These are phyloP conservation scores for Penicillium nucicola DNA, from an alignment of 495 filamentous ascomycete species.

Conservation along the genomic window DNA sequence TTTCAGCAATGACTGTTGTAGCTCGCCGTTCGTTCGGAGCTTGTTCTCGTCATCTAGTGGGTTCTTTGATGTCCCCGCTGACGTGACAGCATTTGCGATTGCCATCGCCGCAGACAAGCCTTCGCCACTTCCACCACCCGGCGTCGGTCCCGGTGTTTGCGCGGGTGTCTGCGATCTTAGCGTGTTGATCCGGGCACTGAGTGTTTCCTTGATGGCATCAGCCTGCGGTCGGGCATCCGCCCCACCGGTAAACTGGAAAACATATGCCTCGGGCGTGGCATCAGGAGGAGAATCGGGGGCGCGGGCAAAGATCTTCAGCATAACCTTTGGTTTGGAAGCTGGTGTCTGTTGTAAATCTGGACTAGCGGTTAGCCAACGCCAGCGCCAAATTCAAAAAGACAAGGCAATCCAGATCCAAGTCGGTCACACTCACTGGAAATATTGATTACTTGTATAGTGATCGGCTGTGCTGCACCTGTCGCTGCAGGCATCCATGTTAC, in stretches of 20 bases:
- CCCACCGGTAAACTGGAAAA: slow-evolving; percentile 82
- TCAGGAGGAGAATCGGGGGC: slow-evolving; percentile 46
- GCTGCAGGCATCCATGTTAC: slow-evolving; percentile 74
- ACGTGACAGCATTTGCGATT: slow-evolving; percentile 54
- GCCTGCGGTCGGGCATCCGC: slow-evolving; percentile 76
- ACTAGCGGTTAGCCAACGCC: slow-evolving; percentile 7
- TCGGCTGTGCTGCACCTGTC: slow-evolving; percentile 48
- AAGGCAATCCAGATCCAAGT: background rate
- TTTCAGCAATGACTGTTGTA: slow-evolving; percentile 84
- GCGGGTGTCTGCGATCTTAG: slow-evolving; percentile 54
- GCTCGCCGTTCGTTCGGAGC: slow-evolving; percentile 67
- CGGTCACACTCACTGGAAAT: slow-evolving; percentile 66
- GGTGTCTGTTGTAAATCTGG: slow-evolving; percentile 87
- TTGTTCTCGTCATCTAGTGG: slow-evolving; percentile 73
- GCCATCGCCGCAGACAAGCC: slow-evolving; percentile 56
- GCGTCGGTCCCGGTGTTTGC: slow-evolving; percentile 19
- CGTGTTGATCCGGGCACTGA: slow-evolving; percentile 72
- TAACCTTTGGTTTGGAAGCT: slow-evolving; percentile 75
- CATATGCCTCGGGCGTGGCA: slow-evolving; percentile 61
- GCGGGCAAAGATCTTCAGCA: slow-evolving; percentile 81
- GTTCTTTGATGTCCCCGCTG: slow-evolving; percentile 40
- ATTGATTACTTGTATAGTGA: slow-evolving; percentile 67
- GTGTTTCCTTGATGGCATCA: slow-evolving; percentile 73
- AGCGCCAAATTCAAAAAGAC: background rate
- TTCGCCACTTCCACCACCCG: slow-evolving; percentile 32